phyloP scores from a whole-genome alignment of 2,329 filamentous ascomycete genomes.

The Colletotrichum salicis region DNA sequence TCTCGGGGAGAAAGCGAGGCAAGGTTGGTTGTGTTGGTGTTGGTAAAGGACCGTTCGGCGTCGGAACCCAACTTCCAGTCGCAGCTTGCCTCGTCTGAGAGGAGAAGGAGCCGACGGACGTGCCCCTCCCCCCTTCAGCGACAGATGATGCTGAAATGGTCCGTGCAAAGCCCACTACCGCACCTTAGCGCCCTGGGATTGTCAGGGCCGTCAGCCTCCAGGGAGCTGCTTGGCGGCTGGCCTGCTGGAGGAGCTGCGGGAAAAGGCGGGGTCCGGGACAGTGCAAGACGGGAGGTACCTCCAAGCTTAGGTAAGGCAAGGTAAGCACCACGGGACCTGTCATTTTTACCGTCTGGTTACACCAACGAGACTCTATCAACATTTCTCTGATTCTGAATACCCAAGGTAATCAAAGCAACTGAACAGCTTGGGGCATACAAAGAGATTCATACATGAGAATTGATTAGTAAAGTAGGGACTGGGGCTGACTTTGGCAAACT shows the following conservation, averaged over 20 bases:
- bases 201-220: constrained; percentile 23
- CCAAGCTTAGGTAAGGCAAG: not conserved
- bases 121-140: constrained; percentile 15
- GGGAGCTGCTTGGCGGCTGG: not conserved
- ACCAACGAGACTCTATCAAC: not conserved
- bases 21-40: not conserved
- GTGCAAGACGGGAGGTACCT: not conserved
- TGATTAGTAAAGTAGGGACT: no score
- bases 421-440: not conserved
- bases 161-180: constrained; percentile 23
- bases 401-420: not conserved
- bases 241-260: not conserved
- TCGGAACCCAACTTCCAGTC: not conserved
- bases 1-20: not conserved
- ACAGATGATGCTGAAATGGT: constrained; percentile 31
- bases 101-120: constrained; percentile 11
- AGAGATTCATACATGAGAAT: no score
- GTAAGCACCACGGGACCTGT: not conserved
- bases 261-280: constrained; percentile 1
- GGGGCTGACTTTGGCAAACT: not conserved
- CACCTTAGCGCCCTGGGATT: constrained; percentile 18
- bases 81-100: not conserved
- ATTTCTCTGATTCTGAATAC: not conserved
- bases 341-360: not conserved
- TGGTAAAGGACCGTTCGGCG: not conserved